phyloP scores from a whole-genome alignment of 331 rosid genomes.

The Acacia pycnantha region DNA sequence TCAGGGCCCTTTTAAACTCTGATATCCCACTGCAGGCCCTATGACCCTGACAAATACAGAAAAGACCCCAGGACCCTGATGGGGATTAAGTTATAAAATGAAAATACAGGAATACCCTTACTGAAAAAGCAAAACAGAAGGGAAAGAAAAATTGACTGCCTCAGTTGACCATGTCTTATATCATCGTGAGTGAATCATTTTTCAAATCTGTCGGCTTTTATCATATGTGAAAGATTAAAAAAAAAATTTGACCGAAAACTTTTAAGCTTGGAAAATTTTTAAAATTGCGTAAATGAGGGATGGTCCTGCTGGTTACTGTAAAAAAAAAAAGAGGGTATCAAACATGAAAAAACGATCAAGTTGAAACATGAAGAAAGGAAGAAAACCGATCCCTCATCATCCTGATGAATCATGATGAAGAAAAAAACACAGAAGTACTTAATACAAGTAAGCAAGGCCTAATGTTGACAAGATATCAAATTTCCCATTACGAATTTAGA shows the following conservation, averaged over 20 bases:
- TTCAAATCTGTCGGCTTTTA: neutral
- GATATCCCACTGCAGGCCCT: too few species aligned
- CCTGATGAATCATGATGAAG: neutral
- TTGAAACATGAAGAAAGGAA: neutral
- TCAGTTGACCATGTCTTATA: neutral
- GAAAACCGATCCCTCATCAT: constrained; percentile 6
- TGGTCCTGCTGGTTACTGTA: neutral
- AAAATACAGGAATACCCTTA: too few species aligned
- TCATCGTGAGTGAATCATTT: neutral
- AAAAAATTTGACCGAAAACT: neutral
- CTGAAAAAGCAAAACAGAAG: too few species aligned
- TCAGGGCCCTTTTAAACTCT: too few species aligned
- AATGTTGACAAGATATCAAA: neutral
- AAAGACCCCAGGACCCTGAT: too few species aligned
- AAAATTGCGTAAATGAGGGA: neutral
- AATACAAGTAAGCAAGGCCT: neutral
- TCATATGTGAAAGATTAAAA: neutral
- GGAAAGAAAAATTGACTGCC: too few species aligned
- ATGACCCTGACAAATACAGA: too few species aligned
- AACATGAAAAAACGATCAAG: neutral
- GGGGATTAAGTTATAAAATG: too few species aligned
- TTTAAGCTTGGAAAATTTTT: neutral
- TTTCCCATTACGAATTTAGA: neutral
- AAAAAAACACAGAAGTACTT: neutral
- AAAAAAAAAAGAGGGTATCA: neutral